Base-by-base conservation (phyloP, 2,329 filamentous ascomycete species). In the Emergomyces orientalis region DNA sequence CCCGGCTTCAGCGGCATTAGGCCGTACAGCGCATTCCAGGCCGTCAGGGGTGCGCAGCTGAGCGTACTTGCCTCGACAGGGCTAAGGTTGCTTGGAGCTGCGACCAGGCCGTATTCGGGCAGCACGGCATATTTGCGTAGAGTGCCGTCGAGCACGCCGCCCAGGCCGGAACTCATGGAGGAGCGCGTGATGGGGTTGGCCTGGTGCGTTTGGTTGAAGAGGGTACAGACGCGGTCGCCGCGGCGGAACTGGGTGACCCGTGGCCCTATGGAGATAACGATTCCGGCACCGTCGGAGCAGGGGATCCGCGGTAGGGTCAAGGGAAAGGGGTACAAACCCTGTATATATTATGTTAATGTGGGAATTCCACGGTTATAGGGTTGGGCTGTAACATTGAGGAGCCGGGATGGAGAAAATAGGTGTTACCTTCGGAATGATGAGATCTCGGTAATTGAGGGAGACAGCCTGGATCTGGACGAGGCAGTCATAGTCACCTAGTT, bases 81-180 rank as follows among this genome's bases (percentile, higher is more conserved):
- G 65, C 71, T 79, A 37, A 88, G 77, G 67, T 82, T 82, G 27
- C 70, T 71, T 1, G 90, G 89, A 62, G 83, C 79, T 56, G 76
- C 77, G 19, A 91, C 87, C 4, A 93, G 79, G 1, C 88, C 88
- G 27, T 73, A 82, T 76, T 91, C 86, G 64, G 84, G 80, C 71
- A 89, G 91, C 13, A 84, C 82, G 64, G 78, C 88, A 67, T 88
- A 86, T 67, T 88, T 79, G 54, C 88, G 83, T 32, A 93, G 80
- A 0, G 82, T 83, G 63, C 90, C 90, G 69, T 91, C 84, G 0
- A 88, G 62, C 13, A 79, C 79, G 58, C 88, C 88, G 62, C 89
- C 89, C 1, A 91, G 81, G 2, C 87, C 87, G 0, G 84, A 85
- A 0, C 64, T 62, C 5, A 76, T 63, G 32, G 74, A 76, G 54